These are phyloP conservation scores for Mallotus japonicus DNA, from an alignment of 441 rosid species.

Conservation along the genomic window DNA sequence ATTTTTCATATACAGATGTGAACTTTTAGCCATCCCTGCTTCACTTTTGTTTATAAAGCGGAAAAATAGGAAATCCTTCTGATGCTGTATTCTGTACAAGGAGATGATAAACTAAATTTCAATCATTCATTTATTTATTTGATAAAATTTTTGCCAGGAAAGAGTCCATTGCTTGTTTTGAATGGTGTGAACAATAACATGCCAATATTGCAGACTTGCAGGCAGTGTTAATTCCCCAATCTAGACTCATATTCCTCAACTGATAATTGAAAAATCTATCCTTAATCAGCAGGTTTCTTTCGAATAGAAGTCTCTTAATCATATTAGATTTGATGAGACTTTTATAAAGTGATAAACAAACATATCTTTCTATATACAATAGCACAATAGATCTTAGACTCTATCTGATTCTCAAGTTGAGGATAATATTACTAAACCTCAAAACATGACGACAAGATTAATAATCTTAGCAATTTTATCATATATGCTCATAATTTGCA, in stretches of 20 bases:
- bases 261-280: no score
- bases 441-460: neutral
- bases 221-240: neutral
- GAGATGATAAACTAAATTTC: neutral
- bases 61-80: neutral
- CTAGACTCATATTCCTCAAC: neutral
- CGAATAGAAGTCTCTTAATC: neutral
- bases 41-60: conserved; percentile 14
- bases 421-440: neutral
- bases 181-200: neutral
- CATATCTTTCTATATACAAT: conserved; percentile 5
- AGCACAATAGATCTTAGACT: no score
- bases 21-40: neutral
- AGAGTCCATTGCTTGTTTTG: neutral
- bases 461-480: neutral
- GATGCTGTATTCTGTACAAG: conserved; percentile 6
- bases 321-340: neutral
- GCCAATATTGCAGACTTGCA: neutral
- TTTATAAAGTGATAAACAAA: neutral
- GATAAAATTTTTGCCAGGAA: neutral
- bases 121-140: neutral
- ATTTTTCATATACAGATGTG: conserved; percentile 4
- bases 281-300: neutral
- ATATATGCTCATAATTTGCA: neutral
- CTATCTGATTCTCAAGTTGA: no score